These are phyloP conservation scores for Psilocybe cubensis DNA, from an alignment of 768 basidiomycete species.

Conservation along the genomic window DNA sequence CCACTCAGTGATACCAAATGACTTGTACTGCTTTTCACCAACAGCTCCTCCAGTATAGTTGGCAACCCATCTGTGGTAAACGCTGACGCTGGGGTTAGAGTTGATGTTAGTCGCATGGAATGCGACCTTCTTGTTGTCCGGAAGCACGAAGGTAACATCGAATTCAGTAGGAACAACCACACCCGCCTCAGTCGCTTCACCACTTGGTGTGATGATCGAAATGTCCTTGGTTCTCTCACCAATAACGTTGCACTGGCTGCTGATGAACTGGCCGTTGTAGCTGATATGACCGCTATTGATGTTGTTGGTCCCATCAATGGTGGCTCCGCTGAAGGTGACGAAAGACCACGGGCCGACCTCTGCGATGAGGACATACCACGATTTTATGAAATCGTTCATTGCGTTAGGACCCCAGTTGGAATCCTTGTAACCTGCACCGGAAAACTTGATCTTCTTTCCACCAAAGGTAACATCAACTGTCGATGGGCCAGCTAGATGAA, in stretches of 20 bases:
- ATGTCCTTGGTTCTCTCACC: neutral
- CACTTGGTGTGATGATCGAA: slow-evolving; percentile 1
- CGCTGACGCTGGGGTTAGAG: neutral
- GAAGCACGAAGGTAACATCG: slow-evolving; percentile 1
- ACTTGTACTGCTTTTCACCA: neutral
- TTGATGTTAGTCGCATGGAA: slow-evolving; percentile 1
- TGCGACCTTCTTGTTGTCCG: neutral
- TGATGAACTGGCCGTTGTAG: neutral
- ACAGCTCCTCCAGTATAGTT: neutral
- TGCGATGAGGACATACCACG: slow-evolving; percentile 1
- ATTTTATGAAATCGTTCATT: slow-evolving; percentile 3
- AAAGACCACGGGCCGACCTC: slow-evolving; percentile 3
- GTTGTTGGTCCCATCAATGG: neutral
- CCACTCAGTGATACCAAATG: slow-evolving; percentile 3
- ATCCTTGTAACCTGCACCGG: slow-evolving; percentile 2
- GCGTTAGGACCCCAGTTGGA: slow-evolving; percentile 4
- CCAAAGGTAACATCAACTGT: neutral
- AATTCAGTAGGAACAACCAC: neutral
- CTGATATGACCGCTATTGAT: slow-evolving; percentile 3
- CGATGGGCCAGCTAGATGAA: neutral
- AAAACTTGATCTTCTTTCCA: neutral
- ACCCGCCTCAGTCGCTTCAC: neutral
- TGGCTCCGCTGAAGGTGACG: neutral
- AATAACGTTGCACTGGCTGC: slow-evolving; percentile 1
- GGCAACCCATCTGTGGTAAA: slow-evolving; percentile 1